A percentile compares a stretch with the other conserved stretches of the same genome.
Conservation (phyloP, 768 basidiomycete species). For the Hericium rajendrae region DNA sequence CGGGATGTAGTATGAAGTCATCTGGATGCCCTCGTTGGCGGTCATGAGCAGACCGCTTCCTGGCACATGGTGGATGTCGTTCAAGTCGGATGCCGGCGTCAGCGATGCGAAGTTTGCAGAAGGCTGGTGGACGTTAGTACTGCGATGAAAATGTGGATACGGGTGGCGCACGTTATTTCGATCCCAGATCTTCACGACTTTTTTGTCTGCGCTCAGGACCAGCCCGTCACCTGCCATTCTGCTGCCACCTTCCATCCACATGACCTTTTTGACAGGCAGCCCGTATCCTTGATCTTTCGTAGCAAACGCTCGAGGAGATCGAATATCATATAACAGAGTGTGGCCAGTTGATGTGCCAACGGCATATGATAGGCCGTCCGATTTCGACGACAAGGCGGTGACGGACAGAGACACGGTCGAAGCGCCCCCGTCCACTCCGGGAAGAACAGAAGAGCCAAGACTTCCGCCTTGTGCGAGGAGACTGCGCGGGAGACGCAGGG, state of each 20-base stretch:
- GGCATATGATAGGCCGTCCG: slow-evolving; percentile 88
- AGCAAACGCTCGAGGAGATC: slow-evolving; percentile 74
- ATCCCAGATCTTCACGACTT: slow-evolving; percentile 98
- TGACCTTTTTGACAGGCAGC: slow-evolving; percentile 71
- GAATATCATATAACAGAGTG: slow-evolving; percentile 89
- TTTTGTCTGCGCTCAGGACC: slow-evolving; percentile 88
- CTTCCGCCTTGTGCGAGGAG: slow-evolving; percentile 37
- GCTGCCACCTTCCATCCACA: slow-evolving; percentile 85
- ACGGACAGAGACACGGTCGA: slow-evolving; percentile 38
- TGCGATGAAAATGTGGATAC: not conserved
- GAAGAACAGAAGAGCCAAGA: slow-evolving; percentile 21
- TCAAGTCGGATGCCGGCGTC: slow-evolving; percentile 82
- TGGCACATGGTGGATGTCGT: slow-evolving; percentile 84
- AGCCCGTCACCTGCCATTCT: slow-evolving; percentile 81
- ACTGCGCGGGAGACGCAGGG: slow-evolving; percentile 48
- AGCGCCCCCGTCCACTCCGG: slow-evolving; percentile 27
- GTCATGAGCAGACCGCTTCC: slow-evolving; percentile 83
- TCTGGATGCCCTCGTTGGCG: slow-evolving; percentile 94
- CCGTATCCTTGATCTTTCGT: slow-evolving; percentile 97
- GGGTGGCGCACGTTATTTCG: slow-evolving; percentile 54
- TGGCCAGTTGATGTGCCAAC: slow-evolving; percentile 94
- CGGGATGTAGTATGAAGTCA: slow-evolving; percentile 91
- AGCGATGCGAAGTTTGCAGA: slow-evolving; percentile 84
- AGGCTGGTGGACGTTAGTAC: slow-evolving; percentile 40
- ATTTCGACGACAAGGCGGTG: slow-evolving; percentile 76